Evolutionary conservation across 257 asterid genomes (phyloP).

Genomic region (Marsdenia floribunda): DNA sequence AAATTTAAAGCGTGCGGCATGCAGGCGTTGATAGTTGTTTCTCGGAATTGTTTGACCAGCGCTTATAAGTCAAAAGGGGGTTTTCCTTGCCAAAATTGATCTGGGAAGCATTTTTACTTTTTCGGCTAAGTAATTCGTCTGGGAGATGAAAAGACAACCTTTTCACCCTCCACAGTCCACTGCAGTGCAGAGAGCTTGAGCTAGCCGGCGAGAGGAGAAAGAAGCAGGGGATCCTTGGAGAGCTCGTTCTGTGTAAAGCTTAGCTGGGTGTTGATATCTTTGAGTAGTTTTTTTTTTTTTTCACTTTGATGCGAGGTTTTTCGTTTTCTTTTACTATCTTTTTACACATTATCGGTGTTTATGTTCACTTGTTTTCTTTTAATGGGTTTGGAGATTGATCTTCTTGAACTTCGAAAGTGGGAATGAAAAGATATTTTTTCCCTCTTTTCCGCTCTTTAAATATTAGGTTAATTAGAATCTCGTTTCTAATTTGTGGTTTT

Average conservation of each 20-base stretch:
- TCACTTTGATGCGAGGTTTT: slow-evolving; percentile 5
- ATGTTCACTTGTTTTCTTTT: background rate
- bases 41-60: background rate
- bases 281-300: background rate
- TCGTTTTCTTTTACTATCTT: background rate
- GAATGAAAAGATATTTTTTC: background rate
- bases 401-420: background rate
- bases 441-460: background rate
- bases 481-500: background rate
- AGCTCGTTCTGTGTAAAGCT: background rate
- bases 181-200: background rate
- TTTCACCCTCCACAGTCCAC: background rate
- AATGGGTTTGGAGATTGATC: background rate
- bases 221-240: background rate
- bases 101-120: no score
- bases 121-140: no score
- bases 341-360: background rate
- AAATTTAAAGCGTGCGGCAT: no score
- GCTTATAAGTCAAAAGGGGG: background rate
- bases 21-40: background rate
- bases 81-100: background rate
- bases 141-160: background rate
- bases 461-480: background rate
- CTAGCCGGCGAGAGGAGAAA: slow-evolving; percentile 3
- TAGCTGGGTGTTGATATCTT: background rate